Evolutionary conservation across 1,284 basidiomycete genomes (phyloP), one percentile per base, ranked within the genome.

Genomic region (Pseudozyma thailandica): DNA sequence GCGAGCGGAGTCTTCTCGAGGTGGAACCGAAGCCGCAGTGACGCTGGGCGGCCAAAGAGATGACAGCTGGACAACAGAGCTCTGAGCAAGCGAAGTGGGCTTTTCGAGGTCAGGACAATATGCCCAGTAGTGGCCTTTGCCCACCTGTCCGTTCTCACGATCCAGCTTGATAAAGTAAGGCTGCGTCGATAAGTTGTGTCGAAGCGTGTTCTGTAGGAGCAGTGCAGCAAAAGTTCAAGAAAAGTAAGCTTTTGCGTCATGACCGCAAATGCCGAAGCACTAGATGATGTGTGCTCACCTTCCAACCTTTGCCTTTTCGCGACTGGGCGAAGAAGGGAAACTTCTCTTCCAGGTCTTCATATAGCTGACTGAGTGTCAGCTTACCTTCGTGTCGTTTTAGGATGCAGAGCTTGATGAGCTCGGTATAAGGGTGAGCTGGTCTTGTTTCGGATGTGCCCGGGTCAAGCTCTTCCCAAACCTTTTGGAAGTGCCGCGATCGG

Each of bases 331-430:
- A 72, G 38, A 52, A 66, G 4, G 63, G 55, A 16, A 72, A 72
- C 28, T 72, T 72, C 0, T 50, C 45, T 16, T 68, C 63, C 31
- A 66, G 55, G 16, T 72, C 70, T 3, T 37, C 46, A 30, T 72
- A 72, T 26, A 72, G 59, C 52, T 72, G 52, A n/a, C 39, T 62
- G 33, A 72, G 48, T 0, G 70, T 72, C 2, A 72, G 50, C 42
- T 66, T 66, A 12, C 52, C 55, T 23, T 68, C 59, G 15, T 30
- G 49, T 2, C 54, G 54, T 26, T 63, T 66, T 50, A 72, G 59
- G 28, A 72, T 72, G 55, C 63, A 66, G 6, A 72, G 52, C 49
- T 72, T 72, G 63, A 72, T 68, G 45, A 72, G 59, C 21, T 72
- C 70, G 6, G 59, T 63, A n/a, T 72, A 72, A 1, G 59, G 46